Evolutionary conservation across 202 grass and related monocot species (phyloP).

Genomic region (Schoenoplectus triqueter): DNA sequence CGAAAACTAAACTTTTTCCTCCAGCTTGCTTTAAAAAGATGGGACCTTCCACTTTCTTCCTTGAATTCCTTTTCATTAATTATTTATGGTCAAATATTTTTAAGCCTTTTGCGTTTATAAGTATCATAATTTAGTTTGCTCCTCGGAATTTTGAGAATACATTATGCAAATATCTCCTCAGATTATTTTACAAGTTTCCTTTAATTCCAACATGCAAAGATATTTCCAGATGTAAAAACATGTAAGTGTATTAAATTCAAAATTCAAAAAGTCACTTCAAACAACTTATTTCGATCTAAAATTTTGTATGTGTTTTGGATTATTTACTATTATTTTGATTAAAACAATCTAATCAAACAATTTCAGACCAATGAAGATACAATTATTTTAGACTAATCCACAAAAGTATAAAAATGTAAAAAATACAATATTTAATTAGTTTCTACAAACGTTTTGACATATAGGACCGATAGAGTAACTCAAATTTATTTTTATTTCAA

Average conservation of each 20-base stretch:
- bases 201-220: too few species aligned
- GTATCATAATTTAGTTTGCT: background rate
- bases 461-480: too few species aligned
- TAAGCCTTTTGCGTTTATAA: background rate
- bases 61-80: background rate
- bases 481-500: too few species aligned
- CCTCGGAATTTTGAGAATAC: background rate
- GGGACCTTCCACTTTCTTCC: background rate
- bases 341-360: background rate
- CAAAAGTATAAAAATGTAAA: background rate
- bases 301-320: background rate
- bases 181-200: background rate
- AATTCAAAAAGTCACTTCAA: background rate
- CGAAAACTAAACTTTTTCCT: background rate
- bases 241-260: background rate
- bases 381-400: too few species aligned
- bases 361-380: too few species aligned
- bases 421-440: background rate
- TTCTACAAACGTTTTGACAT: too few species aligned
- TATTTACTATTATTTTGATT: background rate
- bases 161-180: background rate
- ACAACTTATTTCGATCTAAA: too few species aligned
- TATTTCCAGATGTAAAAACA: background rate
- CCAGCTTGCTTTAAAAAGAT: background rate
- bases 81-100: background rate